Conservation (phyloP, 2,329 filamentous ascomycete species). For the Aureobasidium sp. region DNA sequence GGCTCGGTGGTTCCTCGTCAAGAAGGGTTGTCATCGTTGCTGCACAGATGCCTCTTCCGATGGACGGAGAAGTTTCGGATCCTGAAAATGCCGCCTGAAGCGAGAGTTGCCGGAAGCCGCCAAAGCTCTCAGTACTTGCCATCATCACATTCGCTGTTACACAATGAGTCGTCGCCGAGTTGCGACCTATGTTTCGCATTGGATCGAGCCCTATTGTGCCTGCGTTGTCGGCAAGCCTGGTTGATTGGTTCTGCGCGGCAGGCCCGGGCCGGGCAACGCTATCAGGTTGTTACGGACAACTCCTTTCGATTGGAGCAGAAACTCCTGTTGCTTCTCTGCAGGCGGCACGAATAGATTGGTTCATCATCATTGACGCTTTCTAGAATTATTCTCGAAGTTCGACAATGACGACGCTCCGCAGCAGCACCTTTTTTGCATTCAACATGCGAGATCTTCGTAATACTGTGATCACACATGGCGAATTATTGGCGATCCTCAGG, state of each 20-base stretch:
- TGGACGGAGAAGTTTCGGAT: constrained; percentile 2
- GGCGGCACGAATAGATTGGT: neutral
- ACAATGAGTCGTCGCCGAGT: neutral
- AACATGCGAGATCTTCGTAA: neutral
- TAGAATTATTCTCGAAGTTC: neutral
- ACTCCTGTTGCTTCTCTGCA: neutral
- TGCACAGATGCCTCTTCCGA: neutral
- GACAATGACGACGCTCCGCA: neutral
- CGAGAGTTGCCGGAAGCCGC: neutral
- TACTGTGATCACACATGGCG: neutral
- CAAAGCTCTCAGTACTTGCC: neutral
- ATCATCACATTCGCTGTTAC: neutral
- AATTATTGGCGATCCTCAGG: constrained; percentile 1
- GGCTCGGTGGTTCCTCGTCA: neutral
- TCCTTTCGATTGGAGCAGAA: neutral
- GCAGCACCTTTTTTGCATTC: neutral
- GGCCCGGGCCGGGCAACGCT: neutral
- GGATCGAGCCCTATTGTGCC: neutral
- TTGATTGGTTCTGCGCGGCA: constrained; percentile 1
- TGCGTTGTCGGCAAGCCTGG: neutral
- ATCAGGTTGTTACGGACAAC: neutral
- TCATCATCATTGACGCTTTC: neutral
- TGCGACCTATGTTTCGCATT: neutral
- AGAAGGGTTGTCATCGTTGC: neutral
- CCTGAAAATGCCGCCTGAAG: neutral